These are phyloP conservation scores for Cystofilobasidium macerans DNA, from an alignment of 768 basidiomycete species.

Conservation along the genomic window DNA sequence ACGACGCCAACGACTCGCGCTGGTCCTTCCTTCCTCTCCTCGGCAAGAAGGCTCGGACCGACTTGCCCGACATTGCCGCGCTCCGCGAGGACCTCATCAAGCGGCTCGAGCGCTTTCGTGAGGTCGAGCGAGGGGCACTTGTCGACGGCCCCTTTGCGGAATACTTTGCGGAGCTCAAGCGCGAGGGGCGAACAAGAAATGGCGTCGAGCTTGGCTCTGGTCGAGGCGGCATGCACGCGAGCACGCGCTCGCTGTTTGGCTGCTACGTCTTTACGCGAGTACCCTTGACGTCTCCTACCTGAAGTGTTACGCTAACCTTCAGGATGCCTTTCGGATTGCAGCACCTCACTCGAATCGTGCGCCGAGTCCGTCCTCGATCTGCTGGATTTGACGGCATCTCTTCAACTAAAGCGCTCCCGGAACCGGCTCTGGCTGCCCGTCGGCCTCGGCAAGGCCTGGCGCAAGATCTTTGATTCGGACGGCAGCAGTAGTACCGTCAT, in stretches of 20 bases:
- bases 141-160: constrained; percentile 42
- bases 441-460: constrained; percentile 40
- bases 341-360: constrained; percentile 30
- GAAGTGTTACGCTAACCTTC: neutral
- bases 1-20: constrained; percentile 32
- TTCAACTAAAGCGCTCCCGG: constrained; percentile 39
- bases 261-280: constrained; percentile 47
- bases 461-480: constrained; percentile 26
- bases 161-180: constrained; percentile 36
- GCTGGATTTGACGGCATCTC: constrained; percentile 39
- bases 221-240: neutral
- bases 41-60: constrained; percentile 1
- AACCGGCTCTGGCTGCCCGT: constrained; percentile 48
- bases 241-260: constrained; percentile 39
- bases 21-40: constrained; percentile 27
- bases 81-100: constrained; percentile 28
- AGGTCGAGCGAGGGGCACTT: constrained; percentile 38
- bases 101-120: constrained; percentile 29
- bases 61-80: constrained; percentile 22
- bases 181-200: neutral
- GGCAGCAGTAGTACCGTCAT: neutral
- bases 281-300: neutral
- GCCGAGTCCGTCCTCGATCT: constrained; percentile 40
- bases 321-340: neutral
- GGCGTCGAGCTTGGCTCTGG: no score